Base-by-base conservation (phyloP, 257 asterid species). In the Solanum clarkiae region DNA sequence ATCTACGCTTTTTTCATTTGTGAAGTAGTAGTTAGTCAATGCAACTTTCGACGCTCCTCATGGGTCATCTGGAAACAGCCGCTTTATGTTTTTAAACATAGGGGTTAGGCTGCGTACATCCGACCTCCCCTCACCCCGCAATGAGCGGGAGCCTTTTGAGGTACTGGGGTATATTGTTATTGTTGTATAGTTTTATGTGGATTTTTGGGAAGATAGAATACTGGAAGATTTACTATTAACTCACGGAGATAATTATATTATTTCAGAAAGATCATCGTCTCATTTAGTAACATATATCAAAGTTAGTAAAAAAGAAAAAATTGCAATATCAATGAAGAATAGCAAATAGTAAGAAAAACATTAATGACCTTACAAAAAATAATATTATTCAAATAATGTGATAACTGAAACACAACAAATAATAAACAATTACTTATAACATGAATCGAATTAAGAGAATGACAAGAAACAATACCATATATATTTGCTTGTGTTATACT, bases 211-310 rank as follows among this genome's bases (percentile, higher is more conserved):
- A 11, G 40, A 12, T 12, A 63, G 1, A 12, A 9, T 24, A 24
- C 13, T 24, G 0, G 5, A 0, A 24, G 10, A 63, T 24, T 63
- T 24, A 63, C 13, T 24, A 2, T 11, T 63, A 5, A 0, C 10
- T 63, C 1, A 0, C 2, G 6, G 8, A 24, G 18, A 5, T 24
- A 24, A 17, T 24, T 0, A 6, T 1, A 63, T 0, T 24, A 2
- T 63, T 63, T 0, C 3, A 12, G 2, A 62, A 22, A 24, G 8
- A 5, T 1, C 13, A 24, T 63, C 2, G 14, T 5, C 14, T 62
- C 18, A 24, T 29, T 29, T 2, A 62, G 17, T 24, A n/a, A 24
- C 36, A 11, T 15, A 22, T 0, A 62, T 22, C 15, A 62, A 11
- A 62, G 5, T 0, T 0, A 10, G 0, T 62, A 62, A 4, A 62